Evolutionary conservation across 148 eudicot species (phyloP).

Genomic region (Rhododendron simsii): DNA sequence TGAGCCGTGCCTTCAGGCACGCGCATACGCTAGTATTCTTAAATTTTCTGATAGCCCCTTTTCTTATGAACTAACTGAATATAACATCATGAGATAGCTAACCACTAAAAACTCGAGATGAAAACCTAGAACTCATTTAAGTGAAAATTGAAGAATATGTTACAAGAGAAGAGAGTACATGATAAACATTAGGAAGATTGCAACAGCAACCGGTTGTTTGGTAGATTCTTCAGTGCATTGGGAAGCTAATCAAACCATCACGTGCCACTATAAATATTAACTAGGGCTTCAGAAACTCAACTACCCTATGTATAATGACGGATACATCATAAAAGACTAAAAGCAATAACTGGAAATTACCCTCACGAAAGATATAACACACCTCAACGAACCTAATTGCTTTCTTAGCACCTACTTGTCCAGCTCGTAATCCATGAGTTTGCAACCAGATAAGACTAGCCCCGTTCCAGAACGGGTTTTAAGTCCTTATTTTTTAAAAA

Average conservation of each 20-base stretch:
- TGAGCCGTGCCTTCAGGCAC: too few species aligned
- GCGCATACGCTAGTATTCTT: too few species aligned
- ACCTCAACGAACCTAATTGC: too few species aligned
- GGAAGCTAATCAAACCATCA: slow-evolving; percentile 82
- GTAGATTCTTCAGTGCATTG: slow-evolving; percentile 77
- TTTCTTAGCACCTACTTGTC: neutral
- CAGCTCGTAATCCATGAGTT: neutral
- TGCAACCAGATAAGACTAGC: neutral
- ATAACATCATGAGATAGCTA: neutral
- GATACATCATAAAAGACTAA: neutral
- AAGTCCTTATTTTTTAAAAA: too few species aligned
- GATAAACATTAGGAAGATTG: neutral
- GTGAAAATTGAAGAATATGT: too few species aligned
- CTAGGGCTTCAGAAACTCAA: neutral
- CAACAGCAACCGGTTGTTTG: slow-evolving; percentile 72
- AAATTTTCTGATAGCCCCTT: neutral
- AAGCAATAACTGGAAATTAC: neutral
- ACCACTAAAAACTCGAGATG: neutral
- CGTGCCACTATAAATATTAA: slow-evolving; percentile 51
- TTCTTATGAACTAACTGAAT: neutral
- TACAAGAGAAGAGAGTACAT: neutral
- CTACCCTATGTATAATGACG: neutral
- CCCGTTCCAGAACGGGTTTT: too few species aligned
- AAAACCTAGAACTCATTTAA: neutral
- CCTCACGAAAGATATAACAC: neutral